Evolutionary conservation across 1,139 yeast genomes (phyloP), one percentile per base, ranked within the genome.

Genomic region (Trichomonascaceae sp.): DNA sequence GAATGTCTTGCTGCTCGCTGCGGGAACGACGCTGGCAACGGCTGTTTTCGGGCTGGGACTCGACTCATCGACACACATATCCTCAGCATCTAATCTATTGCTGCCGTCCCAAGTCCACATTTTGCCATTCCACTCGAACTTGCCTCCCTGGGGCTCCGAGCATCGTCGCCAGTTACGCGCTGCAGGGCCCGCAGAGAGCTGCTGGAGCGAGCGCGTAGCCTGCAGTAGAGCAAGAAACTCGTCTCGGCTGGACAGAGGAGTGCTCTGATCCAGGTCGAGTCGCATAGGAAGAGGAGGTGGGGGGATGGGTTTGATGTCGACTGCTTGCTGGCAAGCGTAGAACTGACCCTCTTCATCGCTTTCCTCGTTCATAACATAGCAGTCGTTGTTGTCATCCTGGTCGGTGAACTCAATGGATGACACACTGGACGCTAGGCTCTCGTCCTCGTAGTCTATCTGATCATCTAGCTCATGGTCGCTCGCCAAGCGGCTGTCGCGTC

Each of bases 141-240:
- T 57, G 13, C 59, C 59, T 20, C 55, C 57, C 4, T 28, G 16
- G 14, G 25, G 23, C 9, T 42, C 38, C 16, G 44, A 36, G 32
- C 35, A 45, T 17, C 34, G 34, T 9, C 38, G 34, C 51, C 47
- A 43, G 16, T 45, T 34, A 4, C 47, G 41, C 4, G 55, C 54
- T 16, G 38, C 41, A 3, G 37, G 32, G 20, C 54, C 57, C 3
- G 52, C 48, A 2, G 60, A 52, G 28, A 60, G 44, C 39, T 56
- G 60, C 48, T 60, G 65, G 29, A 60, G 46, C 16, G 62, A 55
- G 16, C 63, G 48, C 22, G 65, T 57, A 18, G 65, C 66, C 38
- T 59, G 61, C 20, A 60, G 47, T 33, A 59, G 60, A 36, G 54
- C 59, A 13, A 60, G 42, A 29, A 60, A 43, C 40, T 59, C 64